Evolutionary conservation across 2,329 filamentous ascomycete species (phyloP), one percentile per base, ranked within the genome.

Genomic region (Zymoseptoria tritici): DNA sequence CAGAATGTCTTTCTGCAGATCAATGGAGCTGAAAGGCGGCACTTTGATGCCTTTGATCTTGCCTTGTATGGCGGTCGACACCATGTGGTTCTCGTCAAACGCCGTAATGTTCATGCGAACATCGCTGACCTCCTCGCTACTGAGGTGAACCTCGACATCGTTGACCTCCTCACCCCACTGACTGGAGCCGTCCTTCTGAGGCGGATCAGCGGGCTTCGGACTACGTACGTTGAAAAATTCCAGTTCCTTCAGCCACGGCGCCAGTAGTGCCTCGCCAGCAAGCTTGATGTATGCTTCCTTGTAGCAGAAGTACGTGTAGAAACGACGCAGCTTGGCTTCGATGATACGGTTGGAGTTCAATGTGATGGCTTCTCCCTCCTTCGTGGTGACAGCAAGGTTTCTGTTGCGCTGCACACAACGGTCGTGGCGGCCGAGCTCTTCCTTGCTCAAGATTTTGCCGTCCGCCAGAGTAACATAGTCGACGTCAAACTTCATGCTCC

Each of bases 261-360:
- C 89, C 8, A 91, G 78, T 60, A 93, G 78, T 0, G 88, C 89
- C 68, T 92, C 88, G 24, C 89, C 89, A 29, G 88, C 89, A 77
- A 93, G 85, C 81, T 92, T 93, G 73, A 92, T 85, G 71, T 90
- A 92, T 0, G 88, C 86, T 76, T 93, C 89, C 67, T 90, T 85
- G 72, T 90, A 81, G 72, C 87, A 90, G 86, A 89, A 93, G 60
- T 88, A 83, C 0, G 87, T 82, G 71, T 91, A 93, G 71, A 93
- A 93, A 57, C 82, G 80, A 4, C 87, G 80, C 26, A 92, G 76
- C 69, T 85, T 86, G 21, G 76, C 80, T 61, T 88, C 85, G 19
- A 83, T 76, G n/a, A 83, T 61, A 0, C 77, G 57, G 46, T 80
- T 76, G 2, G 75, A 77, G 42, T 70, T 72, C 61, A 81, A 75